A percentile compares a stretch with the other conserved stretches of the same genome.
phyloP scores from a whole-genome alignment of 1,284 basidiomycete genomes.

The Heterobasidion occidentale region DNA sequence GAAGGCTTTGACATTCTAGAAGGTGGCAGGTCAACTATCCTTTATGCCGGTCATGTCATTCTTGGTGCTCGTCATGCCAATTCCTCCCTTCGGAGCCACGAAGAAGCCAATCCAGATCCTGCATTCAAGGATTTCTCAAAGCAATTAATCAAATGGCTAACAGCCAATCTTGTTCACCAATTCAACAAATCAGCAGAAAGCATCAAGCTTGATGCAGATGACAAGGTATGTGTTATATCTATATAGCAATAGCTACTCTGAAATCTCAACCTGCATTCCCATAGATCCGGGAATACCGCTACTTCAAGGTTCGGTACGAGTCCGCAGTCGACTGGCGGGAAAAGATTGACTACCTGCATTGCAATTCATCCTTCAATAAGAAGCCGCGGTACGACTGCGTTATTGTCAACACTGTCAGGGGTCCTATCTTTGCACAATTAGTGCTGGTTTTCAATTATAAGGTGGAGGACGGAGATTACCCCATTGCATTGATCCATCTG shows the following conservation, averaged over 20 bases:
- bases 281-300: slow-evolving; percentile 11
- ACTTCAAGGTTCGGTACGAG: slow-evolving; percentile 18
- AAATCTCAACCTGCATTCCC: too few relatives aligned
- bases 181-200: not conserved
- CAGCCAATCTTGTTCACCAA: not conserved
- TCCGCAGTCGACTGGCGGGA: slow-evolving; percentile 20
- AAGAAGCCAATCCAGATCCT: not conserved
- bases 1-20: not conserved
- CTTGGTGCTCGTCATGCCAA: not conserved
- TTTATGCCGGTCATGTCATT: slow-evolving; percentile 1
- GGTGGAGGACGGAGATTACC: slow-evolving; percentile 4
- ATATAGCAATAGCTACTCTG: too few relatives aligned
- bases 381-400: slow-evolving; percentile 17
- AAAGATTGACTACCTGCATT: slow-evolving; percentile 17
- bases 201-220: slow-evolving; percentile 1
- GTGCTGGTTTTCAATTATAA: slow-evolving; percentile 16
- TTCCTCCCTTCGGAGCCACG: not conserved
- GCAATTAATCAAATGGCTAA: slow-evolving; percentile 1
- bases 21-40: not conserved
- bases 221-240: too few relatives aligned
- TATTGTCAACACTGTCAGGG: slow-evolving; percentile 11
- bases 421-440: slow-evolving; percentile 14
- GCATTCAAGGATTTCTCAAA: slow-evolving; percentile 6
- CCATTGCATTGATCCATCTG: slow-evolving; percentile 18
- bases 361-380: slow-evolving; percentile 17